These are phyloP conservation scores for Trichocladium antarcticum DNA, from an alignment of 495 filamentous ascomycete genomes.

Conservation along the genomic window DNA sequence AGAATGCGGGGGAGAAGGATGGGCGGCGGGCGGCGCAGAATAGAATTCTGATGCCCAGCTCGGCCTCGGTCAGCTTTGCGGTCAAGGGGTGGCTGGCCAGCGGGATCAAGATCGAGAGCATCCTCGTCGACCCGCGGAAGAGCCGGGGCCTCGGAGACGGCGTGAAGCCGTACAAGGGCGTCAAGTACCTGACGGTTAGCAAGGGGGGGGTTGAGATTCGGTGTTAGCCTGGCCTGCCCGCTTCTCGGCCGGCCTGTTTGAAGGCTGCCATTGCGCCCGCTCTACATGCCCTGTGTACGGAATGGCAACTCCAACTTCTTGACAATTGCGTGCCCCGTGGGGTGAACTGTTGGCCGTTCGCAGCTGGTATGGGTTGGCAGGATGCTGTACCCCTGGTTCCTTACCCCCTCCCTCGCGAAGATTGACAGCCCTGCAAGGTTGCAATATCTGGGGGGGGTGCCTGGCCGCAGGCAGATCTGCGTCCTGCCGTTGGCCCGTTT, in stretches of 20 bases:
- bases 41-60: conserved; percentile 80
- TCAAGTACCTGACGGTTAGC: conserved; percentile 92
- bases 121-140: conserved; percentile 72
- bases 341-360: too few relatives aligned
- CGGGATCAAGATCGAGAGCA: conserved; percentile 83
- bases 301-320: too few relatives aligned
- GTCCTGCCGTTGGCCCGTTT: not conserved
- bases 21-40: conserved; percentile 52
- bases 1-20: conserved; percentile 35
- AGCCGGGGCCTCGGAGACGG: conserved; percentile 78
- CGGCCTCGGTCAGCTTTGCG: conserved; percentile 75
- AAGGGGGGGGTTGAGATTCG: conserved; percentile 71
- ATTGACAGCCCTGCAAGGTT: too few relatives aligned
- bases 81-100: conserved; percentile 94
- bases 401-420: not conserved
- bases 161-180: conserved; percentile 92
- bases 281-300: too few relatives aligned
- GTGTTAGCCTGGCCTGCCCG: too few relatives aligned
- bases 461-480: too few relatives aligned
- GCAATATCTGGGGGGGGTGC: too few relatives aligned
- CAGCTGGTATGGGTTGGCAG: not conserved
- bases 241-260: too few relatives aligned
- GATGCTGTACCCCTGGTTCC: conserved; percentile 1
- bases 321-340: too few relatives aligned
- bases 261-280: too few relatives aligned